Evolutionary conservation across 805 yeast species (phyloP).

Genomic region (Candida maesae): DNA sequence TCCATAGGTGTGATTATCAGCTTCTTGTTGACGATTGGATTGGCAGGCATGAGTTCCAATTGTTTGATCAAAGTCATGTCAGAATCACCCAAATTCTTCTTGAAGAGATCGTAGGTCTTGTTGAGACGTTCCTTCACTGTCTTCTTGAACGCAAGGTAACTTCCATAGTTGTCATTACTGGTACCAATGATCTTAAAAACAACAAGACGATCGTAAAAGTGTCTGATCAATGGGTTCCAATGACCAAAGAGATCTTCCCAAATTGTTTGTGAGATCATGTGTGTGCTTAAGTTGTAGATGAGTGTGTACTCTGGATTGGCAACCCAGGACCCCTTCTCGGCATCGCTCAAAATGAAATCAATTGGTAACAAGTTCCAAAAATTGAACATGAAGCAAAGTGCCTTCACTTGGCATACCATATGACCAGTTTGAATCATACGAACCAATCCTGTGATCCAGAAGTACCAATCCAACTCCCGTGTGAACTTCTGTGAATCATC

Average conservation of each 20-base stretch:
- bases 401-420: conserved; percentile 57
- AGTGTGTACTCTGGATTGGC: conserved; percentile 36
- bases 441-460: conserved; percentile 63
- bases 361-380: conserved; percentile 68
- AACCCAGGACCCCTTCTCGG: conserved; percentile 35
- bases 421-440: conserved; percentile 62
- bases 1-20: conserved; percentile 39
- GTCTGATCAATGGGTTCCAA: conserved; percentile 75
- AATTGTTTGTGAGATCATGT: conserved; percentile 46
- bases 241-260: conserved; percentile 66
- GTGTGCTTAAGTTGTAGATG: conserved; percentile 46
- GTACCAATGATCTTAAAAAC: conserved; percentile 53
- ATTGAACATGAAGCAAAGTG: conserved; percentile 64
- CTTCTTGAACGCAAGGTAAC: conserved; percentile 14
- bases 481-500: conserved; percentile 12
- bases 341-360: conserved; percentile 8
- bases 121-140: conserved; percentile 7
- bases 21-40: conserved; percentile 46
- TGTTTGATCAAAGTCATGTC: conserved; percentile 1
- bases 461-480: conserved; percentile 57
- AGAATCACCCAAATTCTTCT: not conserved
- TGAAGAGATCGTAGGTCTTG: conserved; percentile 10
- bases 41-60: conserved; percentile 25
- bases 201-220: conserved; percentile 61
- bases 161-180: conserved; percentile 14